phyloP scores from a whole-genome alignment of 2,329 filamentous ascomycete species.

The Exophiala mesophila region DNA sequence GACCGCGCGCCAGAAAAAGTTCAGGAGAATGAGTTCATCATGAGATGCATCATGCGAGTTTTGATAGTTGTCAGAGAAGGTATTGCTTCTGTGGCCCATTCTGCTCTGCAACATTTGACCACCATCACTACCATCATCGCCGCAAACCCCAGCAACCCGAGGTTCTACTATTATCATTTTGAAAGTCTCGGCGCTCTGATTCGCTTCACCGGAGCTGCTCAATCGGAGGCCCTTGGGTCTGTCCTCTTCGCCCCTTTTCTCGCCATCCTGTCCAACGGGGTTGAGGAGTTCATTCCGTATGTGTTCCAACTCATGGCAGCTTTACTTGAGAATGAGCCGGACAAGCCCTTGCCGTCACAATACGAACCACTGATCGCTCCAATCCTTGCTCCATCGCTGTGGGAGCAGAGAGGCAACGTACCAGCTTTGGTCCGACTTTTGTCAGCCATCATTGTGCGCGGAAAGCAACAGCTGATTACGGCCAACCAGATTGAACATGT shows the following conservation, averaged over 20 bases:
- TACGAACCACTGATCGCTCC: slow-evolving; percentile 75
- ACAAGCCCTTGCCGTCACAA: slow-evolving; percentile 70
- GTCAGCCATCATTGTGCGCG: slow-evolving; percentile 75
- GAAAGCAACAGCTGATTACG: slow-evolving; percentile 64
- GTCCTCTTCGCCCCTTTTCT: slow-evolving; percentile 81
- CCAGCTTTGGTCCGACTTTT: slow-evolving; percentile 84
- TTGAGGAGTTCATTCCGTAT: slow-evolving; percentile 93
- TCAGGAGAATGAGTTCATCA: slow-evolving; percentile 97
- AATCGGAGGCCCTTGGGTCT: slow-evolving; percentile 63
- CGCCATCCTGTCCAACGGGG: slow-evolving; percentile 70
- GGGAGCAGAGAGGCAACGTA: slow-evolving; percentile 90
- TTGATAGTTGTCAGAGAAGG: slow-evolving; percentile 88
- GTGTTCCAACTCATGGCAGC: slow-evolving; percentile 93
- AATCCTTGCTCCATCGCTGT: slow-evolving; percentile 73
- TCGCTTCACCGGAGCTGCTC: slow-evolving; percentile 63
- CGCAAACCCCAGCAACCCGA: slow-evolving; percentile 91
- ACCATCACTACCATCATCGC: slow-evolving; percentile 88
- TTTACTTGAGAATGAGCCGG: slow-evolving; percentile 78
- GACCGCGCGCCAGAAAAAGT: slow-evolving; percentile 83
- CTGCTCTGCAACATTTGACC: slow-evolving; percentile 76
- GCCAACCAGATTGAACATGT: slow-evolving; percentile 81
- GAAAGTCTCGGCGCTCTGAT: slow-evolving; percentile 89
- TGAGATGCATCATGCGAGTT: slow-evolving; percentile 98
- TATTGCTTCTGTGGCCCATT: slow-evolving; percentile 67
- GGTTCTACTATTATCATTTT: slow-evolving; percentile 98